A percentile compares a stretch with the other conserved stretches of the same genome.
These are phyloP conservation scores for Mycena chlorophos DNA, from an alignment of 768 basidiomycete species.

Conservation along the genomic window DNA sequence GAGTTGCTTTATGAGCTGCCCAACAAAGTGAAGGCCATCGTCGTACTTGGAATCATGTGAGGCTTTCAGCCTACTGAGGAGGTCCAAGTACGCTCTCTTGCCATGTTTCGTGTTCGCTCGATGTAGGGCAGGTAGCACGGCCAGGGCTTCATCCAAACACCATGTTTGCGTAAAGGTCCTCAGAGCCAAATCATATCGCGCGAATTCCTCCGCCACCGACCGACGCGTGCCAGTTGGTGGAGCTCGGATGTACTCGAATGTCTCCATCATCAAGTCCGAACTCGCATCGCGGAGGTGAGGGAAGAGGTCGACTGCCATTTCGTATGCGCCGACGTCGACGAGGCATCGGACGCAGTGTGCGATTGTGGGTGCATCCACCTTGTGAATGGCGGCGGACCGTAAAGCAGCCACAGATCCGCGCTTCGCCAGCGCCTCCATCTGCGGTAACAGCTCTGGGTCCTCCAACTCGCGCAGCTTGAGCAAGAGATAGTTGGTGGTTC, in stretches of 20 bases:
- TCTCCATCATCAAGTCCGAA: neutral
- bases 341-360: constrained; percentile 12
- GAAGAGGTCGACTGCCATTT: constrained; percentile 11
- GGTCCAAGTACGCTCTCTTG: neutral
- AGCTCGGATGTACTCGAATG: constrained; percentile 5
- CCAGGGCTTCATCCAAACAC: constrained; percentile 15
- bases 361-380: constrained; percentile 2
- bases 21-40: no score
- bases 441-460: constrained; percentile 10
- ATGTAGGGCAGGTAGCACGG: constrained; percentile 7
- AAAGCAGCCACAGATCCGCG: constrained; percentile 5
- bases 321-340: constrained; percentile 1
- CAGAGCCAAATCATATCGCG: neutral
- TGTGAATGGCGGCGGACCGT: neutral
- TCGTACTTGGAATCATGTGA: neutral
- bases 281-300: constrained; percentile 1
- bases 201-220: neutral
- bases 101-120: neutral
- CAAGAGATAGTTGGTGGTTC: constrained; percentile 39
- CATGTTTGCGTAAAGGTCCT: constrained; percentile 12
- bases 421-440: constrained; percentile 10
- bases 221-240: neutral
- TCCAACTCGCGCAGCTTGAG: constrained; percentile 22
- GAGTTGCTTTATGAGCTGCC: no score
- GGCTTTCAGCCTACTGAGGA: constrained; percentile 7